Evolutionary conservation across 768 basidiomycete genomes (phyloP).

Genomic region (Kwoniella sp.): DNA sequence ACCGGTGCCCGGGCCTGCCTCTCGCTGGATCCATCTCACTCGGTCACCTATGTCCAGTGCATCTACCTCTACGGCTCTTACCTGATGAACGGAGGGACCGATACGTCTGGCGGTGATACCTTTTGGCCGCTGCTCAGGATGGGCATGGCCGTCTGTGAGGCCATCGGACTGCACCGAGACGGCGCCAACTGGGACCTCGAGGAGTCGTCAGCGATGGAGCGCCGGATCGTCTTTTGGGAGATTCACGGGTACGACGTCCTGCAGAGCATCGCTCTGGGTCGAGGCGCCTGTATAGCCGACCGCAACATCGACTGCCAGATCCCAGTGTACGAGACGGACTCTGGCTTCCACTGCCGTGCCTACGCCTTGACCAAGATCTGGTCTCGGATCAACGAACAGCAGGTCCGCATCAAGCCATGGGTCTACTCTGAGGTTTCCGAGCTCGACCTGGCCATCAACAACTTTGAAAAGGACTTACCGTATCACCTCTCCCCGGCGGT

Average conservation of each 20-base stretch:
- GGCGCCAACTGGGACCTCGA: conserved; percentile 12
- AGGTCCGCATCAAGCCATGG: conserved; percentile 11
- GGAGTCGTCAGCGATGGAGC: conserved; percentile 2
- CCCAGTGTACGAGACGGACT: conserved; percentile 6
- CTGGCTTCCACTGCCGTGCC: conserved; percentile 10
- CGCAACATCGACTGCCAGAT: conserved; percentile 16
- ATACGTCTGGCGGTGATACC: conserved; percentile 11
- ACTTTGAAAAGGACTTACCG: conserved; percentile 14
- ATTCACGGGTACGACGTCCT: conserved; percentile 22
- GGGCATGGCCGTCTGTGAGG: conserved; percentile 22
- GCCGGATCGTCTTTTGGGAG: conserved; percentile 27
- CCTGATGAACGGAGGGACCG: conserved; percentile 21
- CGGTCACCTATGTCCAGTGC: conserved; percentile 16
- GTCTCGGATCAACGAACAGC: conserved; percentile 24
- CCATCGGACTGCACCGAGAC: conserved; percentile 24
- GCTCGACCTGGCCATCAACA: conserved; percentile 9
- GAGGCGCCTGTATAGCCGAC: conserved; percentile 18
- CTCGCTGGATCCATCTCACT: conserved; percentile 16
- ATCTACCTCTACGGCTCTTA: conserved; percentile 17
- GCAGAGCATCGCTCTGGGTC: conserved; percentile 14
- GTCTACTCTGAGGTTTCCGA: conserved; percentile 16
- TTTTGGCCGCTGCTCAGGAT: conserved; percentile 19
- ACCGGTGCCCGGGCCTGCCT: conserved; percentile 16
- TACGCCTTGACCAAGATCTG: conserved; percentile 19
- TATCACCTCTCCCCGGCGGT: conserved; percentile 13